phyloP scores from a whole-genome alignment of 2,329 filamentous ascomycete genomes.

The Coniochaeta ligniaria region DNA sequence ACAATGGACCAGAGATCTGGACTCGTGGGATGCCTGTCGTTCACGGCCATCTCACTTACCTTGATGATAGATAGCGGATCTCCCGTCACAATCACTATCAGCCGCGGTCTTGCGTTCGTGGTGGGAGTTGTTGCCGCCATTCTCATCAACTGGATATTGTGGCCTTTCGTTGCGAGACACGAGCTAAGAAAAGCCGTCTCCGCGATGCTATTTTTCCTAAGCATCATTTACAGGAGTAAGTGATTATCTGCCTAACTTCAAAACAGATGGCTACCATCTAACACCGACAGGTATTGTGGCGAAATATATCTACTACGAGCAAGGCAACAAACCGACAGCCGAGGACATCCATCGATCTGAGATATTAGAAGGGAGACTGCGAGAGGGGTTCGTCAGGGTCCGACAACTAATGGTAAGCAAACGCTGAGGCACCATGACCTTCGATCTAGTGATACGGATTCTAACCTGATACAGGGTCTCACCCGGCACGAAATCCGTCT shows the following conservation, averaged over 20 bases:
- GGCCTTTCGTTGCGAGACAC: conserved; percentile 54
- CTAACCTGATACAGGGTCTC: conserved; percentile 27
- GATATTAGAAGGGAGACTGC: conserved; percentile 50
- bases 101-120: conserved; percentile 42
- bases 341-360: conserved; percentile 46
- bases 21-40: conserved; percentile 49
- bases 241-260: neutral
- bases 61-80: conserved; percentile 26
- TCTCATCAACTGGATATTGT: conserved; percentile 51
- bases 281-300: conserved; percentile 35
- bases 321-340: conserved; percentile 41
- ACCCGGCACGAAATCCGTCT: conserved; percentile 53
- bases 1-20: conserved; percentile 38
- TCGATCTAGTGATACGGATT: neutral
- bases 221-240: conserved; percentile 47
- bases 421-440: neutral
- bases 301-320: conserved; percentile 52
- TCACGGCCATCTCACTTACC: conserved; percentile 44
- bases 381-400: conserved; percentile 52
- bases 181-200: conserved; percentile 49
- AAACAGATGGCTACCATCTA: neutral
- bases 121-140: conserved; percentile 46
- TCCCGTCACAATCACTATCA: conserved; percentile 32
- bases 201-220: conserved; percentile 50
- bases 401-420: conserved; percentile 41